Conservation (phyloP, 108 stramenopile species). For the Pseudonitzschia multiseries region DNA sequence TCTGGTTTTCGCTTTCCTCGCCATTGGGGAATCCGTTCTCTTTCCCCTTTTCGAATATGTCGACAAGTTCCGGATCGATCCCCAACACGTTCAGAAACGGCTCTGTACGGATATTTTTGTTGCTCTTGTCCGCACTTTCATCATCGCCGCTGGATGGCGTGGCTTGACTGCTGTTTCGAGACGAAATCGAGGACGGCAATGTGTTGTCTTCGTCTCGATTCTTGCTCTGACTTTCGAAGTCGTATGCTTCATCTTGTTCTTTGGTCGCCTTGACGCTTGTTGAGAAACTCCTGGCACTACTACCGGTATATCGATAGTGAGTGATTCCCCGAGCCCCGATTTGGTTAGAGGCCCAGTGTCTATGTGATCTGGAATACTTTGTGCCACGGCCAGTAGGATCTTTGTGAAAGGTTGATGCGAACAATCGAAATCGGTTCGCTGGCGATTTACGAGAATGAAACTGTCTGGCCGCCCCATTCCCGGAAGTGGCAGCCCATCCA, state of each 20-base stretch:
- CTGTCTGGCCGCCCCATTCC: neutral
- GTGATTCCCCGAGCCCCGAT: too few relatives aligned
- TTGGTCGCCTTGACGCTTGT: neutral
- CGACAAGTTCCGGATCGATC: constrained; percentile 20
- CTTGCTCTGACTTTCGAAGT: neutral
- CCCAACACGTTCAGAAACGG: constrained; percentile 9
- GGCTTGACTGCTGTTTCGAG: neutral
- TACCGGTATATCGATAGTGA: neutral
- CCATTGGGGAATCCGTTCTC: neutral
- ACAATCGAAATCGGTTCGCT: neutral
- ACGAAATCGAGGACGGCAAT: neutral
- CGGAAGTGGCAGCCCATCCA: constrained; percentile 1
- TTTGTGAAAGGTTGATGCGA: neutral
- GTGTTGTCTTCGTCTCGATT: neutral
- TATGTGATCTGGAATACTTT: neutral
- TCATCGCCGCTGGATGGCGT: neutral
- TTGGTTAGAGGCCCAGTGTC: neutral
- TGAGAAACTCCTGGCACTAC: neutral
- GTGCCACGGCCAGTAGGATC: neutral
- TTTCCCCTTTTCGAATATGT: constrained; percentile 1
- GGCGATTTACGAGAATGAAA: neutral
- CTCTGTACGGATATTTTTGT: neutral
- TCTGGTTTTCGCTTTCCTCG: neutral
- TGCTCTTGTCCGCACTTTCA: neutral
- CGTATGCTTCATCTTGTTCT: neutral